phyloP scores from a whole-genome alignment of 1,139 yeast species.

The Kurtzmaniella natalensis region DNA sequence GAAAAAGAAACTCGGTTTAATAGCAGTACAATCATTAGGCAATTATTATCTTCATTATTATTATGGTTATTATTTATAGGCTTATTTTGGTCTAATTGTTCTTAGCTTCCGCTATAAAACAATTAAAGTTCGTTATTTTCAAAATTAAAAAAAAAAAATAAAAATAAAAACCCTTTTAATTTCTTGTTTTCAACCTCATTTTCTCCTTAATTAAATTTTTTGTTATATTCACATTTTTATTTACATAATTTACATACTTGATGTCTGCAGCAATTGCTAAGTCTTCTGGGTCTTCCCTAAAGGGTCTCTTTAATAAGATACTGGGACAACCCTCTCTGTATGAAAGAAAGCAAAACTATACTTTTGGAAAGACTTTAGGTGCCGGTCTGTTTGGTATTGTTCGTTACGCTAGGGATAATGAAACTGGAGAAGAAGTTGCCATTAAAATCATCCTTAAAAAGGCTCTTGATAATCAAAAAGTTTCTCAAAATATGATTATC shows the following conservation, averaged over 20 bases:
- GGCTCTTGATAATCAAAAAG: constrained; percentile 50
- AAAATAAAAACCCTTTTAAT: too few species aligned
- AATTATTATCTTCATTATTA: too few species aligned
- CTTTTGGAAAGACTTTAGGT: constrained; percentile 77
- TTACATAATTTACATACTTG: background rate
- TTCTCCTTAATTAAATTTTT: too few species aligned
- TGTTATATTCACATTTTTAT: too few species aligned
- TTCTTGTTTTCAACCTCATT: too few species aligned
- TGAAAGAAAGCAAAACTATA: constrained; percentile 56
- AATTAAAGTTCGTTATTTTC: too few species aligned
- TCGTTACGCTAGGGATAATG: constrained; percentile 60
- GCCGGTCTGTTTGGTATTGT: constrained; percentile 94
- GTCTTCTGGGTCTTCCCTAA: constrained; percentile 12
- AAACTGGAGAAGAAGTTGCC: constrained; percentile 71
- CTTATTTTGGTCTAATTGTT: too few species aligned
- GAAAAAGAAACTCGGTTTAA: too few species aligned
- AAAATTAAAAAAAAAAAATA: too few species aligned
- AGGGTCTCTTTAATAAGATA: constrained; percentile 45
- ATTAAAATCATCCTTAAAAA: constrained; percentile 80
- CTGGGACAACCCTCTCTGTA: constrained; percentile 75
- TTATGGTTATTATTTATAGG: too few species aligned
- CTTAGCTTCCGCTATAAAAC: too few species aligned
- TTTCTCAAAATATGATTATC: constrained; percentile 64
- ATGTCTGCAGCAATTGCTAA: constrained; percentile 3
- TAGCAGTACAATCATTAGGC: too few species aligned